Percentiles rank a stretch among this genome's conserved stretches.
phyloP scores from a whole-genome alignment of 441 rosid genomes.

The Sinapis alba region DNA sequence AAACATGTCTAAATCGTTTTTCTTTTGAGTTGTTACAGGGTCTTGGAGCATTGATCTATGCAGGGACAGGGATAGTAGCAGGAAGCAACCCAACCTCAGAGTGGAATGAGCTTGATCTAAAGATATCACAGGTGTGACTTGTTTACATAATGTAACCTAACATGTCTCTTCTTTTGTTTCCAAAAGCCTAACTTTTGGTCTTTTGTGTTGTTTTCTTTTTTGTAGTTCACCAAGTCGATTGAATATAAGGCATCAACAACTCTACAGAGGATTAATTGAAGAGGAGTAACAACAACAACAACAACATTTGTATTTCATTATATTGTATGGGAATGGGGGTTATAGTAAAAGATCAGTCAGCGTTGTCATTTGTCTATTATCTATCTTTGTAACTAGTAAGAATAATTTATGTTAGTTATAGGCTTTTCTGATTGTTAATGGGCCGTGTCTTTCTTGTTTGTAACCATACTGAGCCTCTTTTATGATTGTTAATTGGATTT shows the following conservation, averaged over 20 bases:
- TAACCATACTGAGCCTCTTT: not conserved
- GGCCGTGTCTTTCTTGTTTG: not conserved
- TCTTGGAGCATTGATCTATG: constrained; percentile 79
- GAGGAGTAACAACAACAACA: constrained; percentile 6
- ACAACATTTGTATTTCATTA: constrained; percentile 13
- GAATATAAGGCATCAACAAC: constrained; percentile 58
- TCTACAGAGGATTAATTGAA: constrained; percentile 44
- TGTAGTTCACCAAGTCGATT: constrained; percentile 81
- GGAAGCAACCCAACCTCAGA: constrained; percentile 84
- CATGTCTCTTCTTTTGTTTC: not conserved
- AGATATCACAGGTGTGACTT: constrained; percentile 83
- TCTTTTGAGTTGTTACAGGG: constrained; percentile 45
- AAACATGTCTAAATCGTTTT: not conserved
- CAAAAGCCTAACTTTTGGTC: not conserved
- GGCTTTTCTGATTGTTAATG: constrained; percentile 1
- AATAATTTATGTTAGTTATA: not conserved
- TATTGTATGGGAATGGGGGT: not conserved
- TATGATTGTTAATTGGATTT: not conserved
- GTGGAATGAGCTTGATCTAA: constrained; percentile 95
- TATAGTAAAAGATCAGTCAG: not conserved
- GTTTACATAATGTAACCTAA: not conserved
- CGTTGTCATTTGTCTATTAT: not conserved
- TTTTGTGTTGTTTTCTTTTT: constrained; percentile 6
- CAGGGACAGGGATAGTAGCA: constrained; percentile 91
- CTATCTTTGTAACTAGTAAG: not conserved